These are phyloP conservation scores for Hymenotorrendiella dingleyae DNA, from an alignment of 2,329 filamentous ascomycete species.

Conservation along the genomic window DNA sequence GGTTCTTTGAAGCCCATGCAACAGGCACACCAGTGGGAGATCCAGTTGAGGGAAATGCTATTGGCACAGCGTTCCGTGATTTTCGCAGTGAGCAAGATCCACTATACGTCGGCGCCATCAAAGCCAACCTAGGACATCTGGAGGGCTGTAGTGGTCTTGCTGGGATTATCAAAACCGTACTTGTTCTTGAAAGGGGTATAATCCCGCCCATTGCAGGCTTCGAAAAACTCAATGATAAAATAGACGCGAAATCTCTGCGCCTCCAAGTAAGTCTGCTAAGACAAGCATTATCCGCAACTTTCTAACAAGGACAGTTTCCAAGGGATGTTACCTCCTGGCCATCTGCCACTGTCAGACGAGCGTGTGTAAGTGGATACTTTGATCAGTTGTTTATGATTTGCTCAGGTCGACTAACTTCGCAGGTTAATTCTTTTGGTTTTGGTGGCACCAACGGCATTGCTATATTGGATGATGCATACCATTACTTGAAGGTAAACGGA, in stretches of 20 bases:
- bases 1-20: conserved; percentile 4
- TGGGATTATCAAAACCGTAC: conserved; percentile 6
- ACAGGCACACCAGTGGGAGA: conserved; percentile 9
- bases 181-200: conserved; percentile 25
- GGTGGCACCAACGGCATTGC: conserved; percentile 29
- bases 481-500: background rate
- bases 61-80: background rate
- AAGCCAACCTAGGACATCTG: conserved; percentile 20
- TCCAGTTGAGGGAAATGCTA: conserved; percentile 15
- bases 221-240: conserved; percentile 27
- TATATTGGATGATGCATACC: background rate
- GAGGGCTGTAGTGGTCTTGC: conserved; percentile 13
- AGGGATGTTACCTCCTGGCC: background rate
- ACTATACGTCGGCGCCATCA: conserved; percentile 14
- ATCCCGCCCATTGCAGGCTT: conserved; percentile 37
- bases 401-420: too few species aligned
- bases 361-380: background rate
- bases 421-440: conserved; percentile 22
- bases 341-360: background rate
- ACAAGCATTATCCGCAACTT: background rate
- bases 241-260: conserved; percentile 1
- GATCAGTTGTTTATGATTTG: too few species aligned
- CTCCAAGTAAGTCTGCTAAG: background rate
- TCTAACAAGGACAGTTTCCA: conserved; percentile 18
- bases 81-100: background rate